Evolutionary conservation across 176 grass and related monocot species (phyloP).

Genomic region (Bothriochloa decipiens): DNA sequence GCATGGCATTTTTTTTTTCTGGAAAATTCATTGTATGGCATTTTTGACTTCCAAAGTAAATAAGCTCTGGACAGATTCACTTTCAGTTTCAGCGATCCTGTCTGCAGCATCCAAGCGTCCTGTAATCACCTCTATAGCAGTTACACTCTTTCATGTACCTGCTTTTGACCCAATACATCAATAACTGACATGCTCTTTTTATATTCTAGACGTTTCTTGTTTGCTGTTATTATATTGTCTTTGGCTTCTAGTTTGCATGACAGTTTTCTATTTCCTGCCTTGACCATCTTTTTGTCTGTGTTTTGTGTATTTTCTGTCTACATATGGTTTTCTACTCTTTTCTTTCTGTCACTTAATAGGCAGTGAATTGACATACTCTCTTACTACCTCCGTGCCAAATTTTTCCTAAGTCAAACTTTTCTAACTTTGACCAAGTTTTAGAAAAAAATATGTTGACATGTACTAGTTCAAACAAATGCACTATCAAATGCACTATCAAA

Average conservation of each 20-base stretch:
- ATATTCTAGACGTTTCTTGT: background rate
- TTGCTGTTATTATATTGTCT: background rate
- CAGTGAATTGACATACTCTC: background rate
- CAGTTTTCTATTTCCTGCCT: background rate
- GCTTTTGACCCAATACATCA: background rate
- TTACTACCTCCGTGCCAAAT: background rate
- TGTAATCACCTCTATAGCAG: conserved; percentile 4
- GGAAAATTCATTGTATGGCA: background rate
- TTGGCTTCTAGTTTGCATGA: conserved; percentile 10
- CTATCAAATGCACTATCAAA: background rate
- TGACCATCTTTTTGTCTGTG: conserved; percentile 6
- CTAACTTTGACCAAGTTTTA: too few relatives aligned
- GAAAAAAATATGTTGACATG: background rate
- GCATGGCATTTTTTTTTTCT: too few relatives aligned
- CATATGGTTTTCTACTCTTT: background rate
- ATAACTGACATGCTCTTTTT: background rate
- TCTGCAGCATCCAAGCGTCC: background rate
- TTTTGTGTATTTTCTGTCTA: background rate
- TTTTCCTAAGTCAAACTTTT: background rate
- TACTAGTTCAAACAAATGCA: background rate
- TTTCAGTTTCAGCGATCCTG: conserved; percentile 8
- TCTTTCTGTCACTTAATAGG: background rate
- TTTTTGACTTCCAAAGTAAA: conserved; percentile 6
- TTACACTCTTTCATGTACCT: background rate
- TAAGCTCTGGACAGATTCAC: background rate